Conservation (phyloP, 2,329 filamentous ascomycete species). For the Aspergillus persii region DNA sequence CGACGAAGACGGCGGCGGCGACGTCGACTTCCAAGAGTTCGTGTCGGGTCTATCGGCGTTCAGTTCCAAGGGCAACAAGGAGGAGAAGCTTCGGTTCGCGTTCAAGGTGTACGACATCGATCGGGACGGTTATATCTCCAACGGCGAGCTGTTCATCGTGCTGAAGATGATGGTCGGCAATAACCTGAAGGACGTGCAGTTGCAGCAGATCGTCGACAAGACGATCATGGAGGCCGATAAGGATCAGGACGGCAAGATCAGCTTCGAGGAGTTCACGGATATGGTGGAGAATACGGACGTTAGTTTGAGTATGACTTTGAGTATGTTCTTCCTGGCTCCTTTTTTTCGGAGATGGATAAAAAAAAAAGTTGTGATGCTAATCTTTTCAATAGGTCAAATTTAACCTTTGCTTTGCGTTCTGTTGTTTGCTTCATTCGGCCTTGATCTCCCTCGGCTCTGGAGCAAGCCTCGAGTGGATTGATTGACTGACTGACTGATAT, state of each 20-base stretch:
- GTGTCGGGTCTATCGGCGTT: constrained; percentile 93
- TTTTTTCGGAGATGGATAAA: not conserved
- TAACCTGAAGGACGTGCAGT: constrained; percentile 97
- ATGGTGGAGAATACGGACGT: constrained; percentile 95
- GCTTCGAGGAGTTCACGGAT: constrained; percentile 97
- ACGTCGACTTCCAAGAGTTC: constrained; percentile 98
- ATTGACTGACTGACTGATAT: not conserved
- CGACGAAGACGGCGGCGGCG: constrained; percentile 95
- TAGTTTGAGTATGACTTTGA: constrained; percentile 66
- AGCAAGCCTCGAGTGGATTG: not conserved
- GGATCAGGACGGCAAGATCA: constrained; percentile 95
- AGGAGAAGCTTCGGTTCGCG: constrained; percentile 95
- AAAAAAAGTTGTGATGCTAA: constrained; percentile 5
- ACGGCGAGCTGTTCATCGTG: constrained; percentile 98
- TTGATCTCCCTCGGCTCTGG: no score
- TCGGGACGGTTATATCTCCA: constrained; percentile 96
- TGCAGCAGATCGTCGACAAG: constrained; percentile 99
- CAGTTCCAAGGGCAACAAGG: constrained; percentile 97
- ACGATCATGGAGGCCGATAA: constrained; percentile 99
- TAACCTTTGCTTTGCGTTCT: not conserved
- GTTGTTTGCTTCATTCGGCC: not conserved
- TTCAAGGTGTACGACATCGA: constrained; percentile 99
- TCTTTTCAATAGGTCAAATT: constrained; percentile 17
- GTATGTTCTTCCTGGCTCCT: constrained; percentile 39
- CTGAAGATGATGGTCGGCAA: constrained; percentile 99